These are phyloP conservation scores for Salvia rosmarinus DNA, from an alignment of 257 asterid species.

Conservation along the genomic window DNA sequence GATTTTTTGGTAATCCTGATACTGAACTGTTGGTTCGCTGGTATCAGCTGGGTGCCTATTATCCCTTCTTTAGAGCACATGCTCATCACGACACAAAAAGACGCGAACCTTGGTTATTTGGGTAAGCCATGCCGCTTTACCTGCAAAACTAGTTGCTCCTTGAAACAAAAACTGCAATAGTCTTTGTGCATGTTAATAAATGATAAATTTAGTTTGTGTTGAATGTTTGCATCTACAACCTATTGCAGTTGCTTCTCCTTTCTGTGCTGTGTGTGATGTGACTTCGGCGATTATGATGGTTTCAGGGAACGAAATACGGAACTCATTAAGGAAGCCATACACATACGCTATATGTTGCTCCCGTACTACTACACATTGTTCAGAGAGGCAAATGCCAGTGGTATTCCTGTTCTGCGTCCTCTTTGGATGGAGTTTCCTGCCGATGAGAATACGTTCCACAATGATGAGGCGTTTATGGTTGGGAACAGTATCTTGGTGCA, in stretches of 20 bases:
- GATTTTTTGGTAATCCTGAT: conserved; percentile 97
- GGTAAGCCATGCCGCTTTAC: conserved; percentile 55
- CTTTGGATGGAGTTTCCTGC: conserved; percentile 98
- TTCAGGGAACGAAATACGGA: conserved; percentile 81
- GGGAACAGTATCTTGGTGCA: conserved; percentile 92
- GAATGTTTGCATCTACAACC: conserved; percentile 6
- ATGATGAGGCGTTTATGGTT: conserved; percentile 96
- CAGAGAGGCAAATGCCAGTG: conserved; percentile 89
- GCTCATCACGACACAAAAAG: conserved; percentile 99
- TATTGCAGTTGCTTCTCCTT: neutral
- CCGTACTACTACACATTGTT: conserved; percentile 93
- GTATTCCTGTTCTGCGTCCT: conserved; percentile 89
- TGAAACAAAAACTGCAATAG: neutral
- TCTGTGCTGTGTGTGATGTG: conserved; percentile 24
- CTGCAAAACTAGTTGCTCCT: conserved; percentile 6
- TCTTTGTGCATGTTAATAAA: neutral
- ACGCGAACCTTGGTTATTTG: conserved; percentile 97
- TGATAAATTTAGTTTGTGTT: neutral
- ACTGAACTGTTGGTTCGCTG: conserved; percentile 89
- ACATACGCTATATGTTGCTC: conserved; percentile 76
- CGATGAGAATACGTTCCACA: conserved; percentile 79
- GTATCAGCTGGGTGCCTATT: conserved; percentile 98
- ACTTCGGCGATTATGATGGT: conserved; percentile 26
- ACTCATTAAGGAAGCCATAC: conserved; percentile 88
- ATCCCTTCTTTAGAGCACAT: conserved; percentile 96